Percentiles rank a stretch among this genome's conserved stretches.
phyloP scores from a whole-genome alignment of 768 basidiomycete species.

The Strobilomyces echinocephalus region DNA sequence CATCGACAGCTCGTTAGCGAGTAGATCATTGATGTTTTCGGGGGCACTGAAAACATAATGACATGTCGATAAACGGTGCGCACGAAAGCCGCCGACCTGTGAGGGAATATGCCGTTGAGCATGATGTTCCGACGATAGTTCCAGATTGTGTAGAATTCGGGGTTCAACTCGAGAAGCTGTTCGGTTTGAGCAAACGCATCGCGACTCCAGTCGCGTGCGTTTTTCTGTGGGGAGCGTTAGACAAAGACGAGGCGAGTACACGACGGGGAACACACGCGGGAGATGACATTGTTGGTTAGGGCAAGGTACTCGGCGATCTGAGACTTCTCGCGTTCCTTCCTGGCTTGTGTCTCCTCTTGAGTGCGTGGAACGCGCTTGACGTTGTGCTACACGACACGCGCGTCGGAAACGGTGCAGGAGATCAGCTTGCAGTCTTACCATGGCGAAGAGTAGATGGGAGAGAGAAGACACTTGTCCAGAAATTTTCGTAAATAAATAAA shows the following conservation, averaged over 20 bases:
- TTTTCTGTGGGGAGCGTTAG: slow-evolving; percentile 49
- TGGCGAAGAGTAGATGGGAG: slow-evolving; percentile 1
- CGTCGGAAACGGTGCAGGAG: slow-evolving; percentile 1
- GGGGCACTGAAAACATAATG: slow-evolving; percentile 43
- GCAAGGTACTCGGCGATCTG: slow-evolving; percentile 75
- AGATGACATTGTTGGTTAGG: slow-evolving; percentile 58
- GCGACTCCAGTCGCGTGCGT: slow-evolving; percentile 56
- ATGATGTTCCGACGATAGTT: slow-evolving; percentile 87
- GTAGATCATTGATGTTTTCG: slow-evolving; percentile 54
- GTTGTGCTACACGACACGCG: slow-evolving; percentile 48
- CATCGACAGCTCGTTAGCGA: slow-evolving; percentile 71
- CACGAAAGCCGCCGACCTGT: slow-evolving; percentile 42
- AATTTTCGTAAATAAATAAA: slow-evolving; percentile 3
- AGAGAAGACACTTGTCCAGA: slow-evolving; percentile 4
- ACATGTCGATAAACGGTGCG: not conserved
- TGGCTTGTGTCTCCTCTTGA: slow-evolving; percentile 62
- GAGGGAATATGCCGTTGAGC: slow-evolving; percentile 61
- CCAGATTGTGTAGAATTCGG: slow-evolving; percentile 96
- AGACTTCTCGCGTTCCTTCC: slow-evolving; percentile 62
- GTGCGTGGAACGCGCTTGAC: slow-evolving; percentile 56
- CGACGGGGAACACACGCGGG: slow-evolving; percentile 45
- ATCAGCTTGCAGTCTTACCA: slow-evolving; percentile 21
- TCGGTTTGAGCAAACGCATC: slow-evolving; percentile 80
- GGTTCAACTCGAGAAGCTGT: slow-evolving; percentile 74
- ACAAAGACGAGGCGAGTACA: not conserved